Base-by-base conservation (phyloP, 2,329 filamentous ascomycete species). In the Hypoxylon sp. region DNA sequence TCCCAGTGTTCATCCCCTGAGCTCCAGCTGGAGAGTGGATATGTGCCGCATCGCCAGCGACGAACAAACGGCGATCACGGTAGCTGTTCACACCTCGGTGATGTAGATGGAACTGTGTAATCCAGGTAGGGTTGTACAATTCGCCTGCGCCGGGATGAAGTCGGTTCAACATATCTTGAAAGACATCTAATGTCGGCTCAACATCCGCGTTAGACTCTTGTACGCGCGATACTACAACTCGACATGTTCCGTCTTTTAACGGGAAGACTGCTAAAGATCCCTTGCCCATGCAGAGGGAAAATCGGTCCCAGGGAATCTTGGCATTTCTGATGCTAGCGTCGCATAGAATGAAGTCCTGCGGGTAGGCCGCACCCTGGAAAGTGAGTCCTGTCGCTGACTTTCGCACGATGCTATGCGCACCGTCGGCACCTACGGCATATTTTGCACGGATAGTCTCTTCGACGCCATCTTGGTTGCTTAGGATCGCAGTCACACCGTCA, bases 1-100 rank as follows among this genome's bases (percentile, higher is more conserved):
- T 81, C 1, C 84, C 85, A 0, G 84, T 85, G 62, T 87, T 87
- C 84, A 89, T 85, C 0, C 87, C 87, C 72, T 88, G 86, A 0
- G 85, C 87, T 1, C 86, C 87, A 0, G 84, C 83, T 0, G 85
- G 85, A 39, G 81, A 85, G 66, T 88, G 86, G 11, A 86, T 86
- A 66, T 89, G 87, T 1, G 85, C 85, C 5, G 87, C 86, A 62
- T 90, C 87, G 13, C 87, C 87, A 1, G 84, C 86, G 0, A 90
- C 77, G 48, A 89, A 84, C 2, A 86, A 79, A 2, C 85, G 81
- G 2, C 83, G 82, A 22, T 81, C 79, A 5, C 83, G 82, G 71
- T 86, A 76, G 19, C 60, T 65, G 22, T 66, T 71, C 3, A 78
- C 75, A 0, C 79, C 76, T 59, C 78, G 77, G 73, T 80, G 81